These are phyloP conservation scores for Cladophialophora exuberans DNA, from an alignment of 2,329 filamentous ascomycete genomes.

Conservation along the genomic window DNA sequence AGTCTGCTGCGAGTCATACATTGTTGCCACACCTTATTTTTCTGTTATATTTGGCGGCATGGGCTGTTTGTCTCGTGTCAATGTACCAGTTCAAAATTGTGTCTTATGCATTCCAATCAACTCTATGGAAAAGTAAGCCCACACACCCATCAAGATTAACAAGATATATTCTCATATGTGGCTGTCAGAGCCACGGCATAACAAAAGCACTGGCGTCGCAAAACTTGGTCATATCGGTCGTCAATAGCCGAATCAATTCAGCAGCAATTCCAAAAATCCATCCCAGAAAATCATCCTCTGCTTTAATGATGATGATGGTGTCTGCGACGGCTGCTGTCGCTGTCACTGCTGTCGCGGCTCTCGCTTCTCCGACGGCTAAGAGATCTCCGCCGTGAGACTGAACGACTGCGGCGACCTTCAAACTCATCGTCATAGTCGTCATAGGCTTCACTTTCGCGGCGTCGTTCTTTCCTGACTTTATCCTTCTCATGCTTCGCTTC, in stretches of 20 bases:
- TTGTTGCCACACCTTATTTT: constrained; percentile 23
- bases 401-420: constrained; percentile 18
- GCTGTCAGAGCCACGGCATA: too few relatives aligned
- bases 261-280: not conserved
- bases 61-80: too few relatives aligned
- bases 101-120: too few relatives aligned
- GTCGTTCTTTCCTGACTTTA: constrained; percentile 23
- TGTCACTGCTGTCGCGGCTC: constrained; percentile 24
- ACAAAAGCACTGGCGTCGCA: not conserved
- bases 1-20: not conserved
- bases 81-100: too few relatives aligned
- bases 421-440: constrained; percentile 18
- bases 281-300: not conserved
- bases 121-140: too few relatives aligned
- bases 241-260: not conserved
- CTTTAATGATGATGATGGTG: constrained; percentile 20
- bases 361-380: constrained; percentile 18
- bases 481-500: constrained; percentile 31
- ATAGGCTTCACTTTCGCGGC: constrained; percentile 17
- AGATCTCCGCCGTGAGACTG: constrained; percentile 14
- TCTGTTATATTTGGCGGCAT: not conserved
- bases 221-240: not conserved
- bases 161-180: too few relatives aligned
- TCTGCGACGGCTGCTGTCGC: constrained; percentile 27
- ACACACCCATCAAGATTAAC: too few relatives aligned